Evolutionary conservation across 176 grass and related monocot genomes (phyloP), one percentile per base, ranked within the genome.

Genomic region (Chrysopogon serrulatus): DNA sequence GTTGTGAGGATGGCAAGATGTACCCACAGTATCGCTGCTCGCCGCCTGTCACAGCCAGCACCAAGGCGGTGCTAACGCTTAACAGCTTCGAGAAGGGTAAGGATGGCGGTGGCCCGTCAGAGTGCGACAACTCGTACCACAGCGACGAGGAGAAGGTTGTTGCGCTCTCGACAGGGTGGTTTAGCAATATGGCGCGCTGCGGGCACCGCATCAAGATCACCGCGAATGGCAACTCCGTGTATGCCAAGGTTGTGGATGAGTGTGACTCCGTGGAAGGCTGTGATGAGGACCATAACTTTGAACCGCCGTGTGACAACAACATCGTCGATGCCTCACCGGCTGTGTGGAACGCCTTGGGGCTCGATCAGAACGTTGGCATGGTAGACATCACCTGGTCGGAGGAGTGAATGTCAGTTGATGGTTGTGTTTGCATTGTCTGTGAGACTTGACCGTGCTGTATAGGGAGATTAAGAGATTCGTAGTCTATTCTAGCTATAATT

Each of bases 241-340:
- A 70, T 2, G 90, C 87, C n/a, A 92, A 85, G 71, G 89, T 94
- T 5, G 92, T 92, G 8, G 89, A 92, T 75, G 89, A 89, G 87
- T 94, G 92, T 16, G 47, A 79, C 14, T 89, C 76, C 10, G 53
- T 94, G 32, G 76, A 94, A 10, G 89, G 89, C 49, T 94, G 89
- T 28, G 85, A 83, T 0, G 31, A 54, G 0, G 76, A 89, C 2
- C 86, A 85, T 45, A 90, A 89, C 62, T 91, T 69, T n/a, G 62
- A 91, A 72, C 80, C 86, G 0, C 92, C 87, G 0, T 94, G 89
- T 10, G 70, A 54, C 5, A 80, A 83, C 36, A 83, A 94, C 82
- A 39, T 78, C 14, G 87, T 94, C 2, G 84, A 86, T 0, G 92
- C 83, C 0, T 89, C 84, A 2, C 84, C 77, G 5, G 92, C 72